Evolutionary conservation across 1,139 yeast species (phyloP), one percentile per base, ranked within the genome.

Genomic region (Yamadazyma pseudoaaseri): DNA sequence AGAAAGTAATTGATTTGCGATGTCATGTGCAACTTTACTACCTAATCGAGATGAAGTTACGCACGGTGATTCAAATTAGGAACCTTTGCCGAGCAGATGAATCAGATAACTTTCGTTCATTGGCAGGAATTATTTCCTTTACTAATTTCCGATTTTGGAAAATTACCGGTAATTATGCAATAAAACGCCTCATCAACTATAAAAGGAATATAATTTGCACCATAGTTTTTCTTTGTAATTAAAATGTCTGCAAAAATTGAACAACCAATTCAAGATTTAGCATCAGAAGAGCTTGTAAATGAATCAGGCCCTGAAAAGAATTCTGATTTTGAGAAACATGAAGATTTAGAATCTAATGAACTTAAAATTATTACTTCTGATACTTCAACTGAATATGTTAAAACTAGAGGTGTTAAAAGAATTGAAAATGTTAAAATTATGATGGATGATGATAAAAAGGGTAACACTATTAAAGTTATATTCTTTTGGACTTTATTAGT

Each of bases 341-440:
- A 11, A 5, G 29, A 26, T 26, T 16, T 26, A 10, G 39, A 33
- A n/a, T 27, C 32, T 9, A 27, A 32, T 26, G 33, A 27, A 8
- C 20, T 36, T 16, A 35, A 31, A 12, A 29, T 38, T 13, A 20
- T 38, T 10, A 29, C 33, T 16, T 35, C 38, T 1, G 23, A 28
- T 16, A 27, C 33, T 11, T 32, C 36, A 7, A 24, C 35, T 20
- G 33, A 36, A 17, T 36, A 16, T 17, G 31, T 15, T 3, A 36
- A 36, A 16, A 18, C 60, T 12, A 48, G 60, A 45, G 64, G 62
- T 36, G 61, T 58, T 12, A 36, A 49, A 18, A 43, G 58, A 30
- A 53, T 54, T 34, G 63, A 59, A 29, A 47, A 45, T 22, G 56
- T 59, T 15, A 52, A 50, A 29, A 30, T 38, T 15, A 32, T 48